phyloP scores from a whole-genome alignment of 305 asterid species.

The Fraxinus greggii region DNA sequence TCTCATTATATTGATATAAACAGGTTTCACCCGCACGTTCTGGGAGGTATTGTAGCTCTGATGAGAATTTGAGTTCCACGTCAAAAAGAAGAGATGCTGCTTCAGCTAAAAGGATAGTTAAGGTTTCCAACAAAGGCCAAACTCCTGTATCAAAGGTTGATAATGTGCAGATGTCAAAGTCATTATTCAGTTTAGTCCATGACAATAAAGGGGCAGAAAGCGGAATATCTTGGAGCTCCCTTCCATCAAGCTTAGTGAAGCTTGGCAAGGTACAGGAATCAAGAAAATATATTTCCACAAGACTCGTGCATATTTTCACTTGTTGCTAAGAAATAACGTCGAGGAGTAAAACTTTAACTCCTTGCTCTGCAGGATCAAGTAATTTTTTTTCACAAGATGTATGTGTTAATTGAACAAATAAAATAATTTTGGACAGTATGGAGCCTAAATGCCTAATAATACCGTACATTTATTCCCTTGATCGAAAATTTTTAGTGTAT shows the following conservation, averaged over 20 bases:
- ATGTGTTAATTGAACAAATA: neutral
- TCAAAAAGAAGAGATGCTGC: conserved; percentile 34
- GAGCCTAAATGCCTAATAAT: neutral
- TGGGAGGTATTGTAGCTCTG: conserved; percentile 51
- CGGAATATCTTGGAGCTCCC: conserved; percentile 54
- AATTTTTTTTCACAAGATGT: neutral
- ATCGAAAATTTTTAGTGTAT: neutral
- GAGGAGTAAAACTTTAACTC: neutral
- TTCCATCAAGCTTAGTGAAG: conserved; percentile 47
- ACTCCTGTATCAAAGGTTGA: conserved; percentile 25
- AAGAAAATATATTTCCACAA: neutral
- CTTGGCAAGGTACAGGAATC: conserved; percentile 61
- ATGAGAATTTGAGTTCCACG: conserved; percentile 45
- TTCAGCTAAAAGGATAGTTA: conserved; percentile 32
- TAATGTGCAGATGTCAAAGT: conserved; percentile 24
- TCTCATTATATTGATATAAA: conserved; percentile 13
- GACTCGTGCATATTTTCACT: neutral
- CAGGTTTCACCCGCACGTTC: conserved; percentile 73
- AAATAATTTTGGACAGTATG: neutral
- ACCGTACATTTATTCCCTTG: neutral
- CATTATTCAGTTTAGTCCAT: conserved; percentile 32
- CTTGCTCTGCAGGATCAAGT: neutral
- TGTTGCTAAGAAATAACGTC: neutral
- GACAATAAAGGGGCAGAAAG: conserved; percentile 56
- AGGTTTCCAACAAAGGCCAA: conserved; percentile 35